Base-by-base conservation (phyloP, 805 yeast genomes). In the Cyberlindnera sargentensis region DNA sequence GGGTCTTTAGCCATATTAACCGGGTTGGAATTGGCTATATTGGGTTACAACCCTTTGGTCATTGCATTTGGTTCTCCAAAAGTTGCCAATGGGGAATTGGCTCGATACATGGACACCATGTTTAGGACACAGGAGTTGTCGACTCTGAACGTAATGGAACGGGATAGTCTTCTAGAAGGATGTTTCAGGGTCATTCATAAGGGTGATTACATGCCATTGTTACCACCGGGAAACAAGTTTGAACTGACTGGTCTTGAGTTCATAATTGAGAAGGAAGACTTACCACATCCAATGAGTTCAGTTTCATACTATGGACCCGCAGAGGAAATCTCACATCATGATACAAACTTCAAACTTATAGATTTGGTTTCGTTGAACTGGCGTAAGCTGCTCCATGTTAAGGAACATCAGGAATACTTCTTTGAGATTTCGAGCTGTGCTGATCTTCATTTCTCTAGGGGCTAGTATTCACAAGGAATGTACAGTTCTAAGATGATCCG, bases 41-140 rank as follows among this genome's bases (percentile, higher is more conserved):
- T 76, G 60, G 87, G 84, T 0, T 65, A 64, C 45, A 58, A 72
- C n/a, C 82, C 84, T 0, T 58, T 73, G 36, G 73, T 84, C 1
- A 60, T 82, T 24, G 69, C 84, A 1, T 79, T 67, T 62, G 95
- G 83, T 1, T 71, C 77, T n/a, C 91, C 93, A 0, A 78, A 76
- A 48, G 68, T 84, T 25, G 84, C 86, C 4, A 80, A 82, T 55
- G 48, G 45, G 2, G 59, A 62, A 2, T 66, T 83, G 56, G 66
- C 74, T 11, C 56, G 62, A 33, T 81, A 76, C 70, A 71, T 80
- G 41, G 80, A 84, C 56, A 41, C 50, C 0, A 39, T 74, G 5
- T 80, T 79, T 48, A 55, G 65, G 8, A 70, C 76, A 0, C 55
- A 53, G 3, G 49, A 52, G 2, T 50, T 56, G 4, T 42, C 45